Evolutionary conservation across 768 basidiomycete species (phyloP).

Genomic region (Tulasnella sp.): DNA sequence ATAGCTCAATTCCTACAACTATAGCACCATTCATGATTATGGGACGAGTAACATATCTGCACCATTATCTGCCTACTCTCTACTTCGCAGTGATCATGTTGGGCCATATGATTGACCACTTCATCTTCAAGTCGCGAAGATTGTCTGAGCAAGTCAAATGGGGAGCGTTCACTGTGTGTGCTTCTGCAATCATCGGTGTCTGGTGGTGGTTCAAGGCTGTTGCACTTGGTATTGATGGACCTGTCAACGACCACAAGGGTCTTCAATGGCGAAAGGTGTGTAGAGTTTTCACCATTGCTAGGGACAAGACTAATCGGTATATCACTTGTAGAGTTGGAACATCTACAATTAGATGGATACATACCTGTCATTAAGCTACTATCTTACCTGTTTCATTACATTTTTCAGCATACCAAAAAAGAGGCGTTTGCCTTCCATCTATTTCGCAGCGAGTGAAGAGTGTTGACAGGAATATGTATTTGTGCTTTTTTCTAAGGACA

Average conservation of each 20-base stretch:
- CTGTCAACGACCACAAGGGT: constrained; percentile 66
- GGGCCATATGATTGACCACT: constrained; percentile 83
- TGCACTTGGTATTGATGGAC: constrained; percentile 86
- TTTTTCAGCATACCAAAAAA: no score
- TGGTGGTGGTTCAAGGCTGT: constrained; percentile 95
- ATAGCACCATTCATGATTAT: constrained; percentile 93
- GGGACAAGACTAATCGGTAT: not conserved
- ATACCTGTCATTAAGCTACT: no score
- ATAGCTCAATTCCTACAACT: not conserved
- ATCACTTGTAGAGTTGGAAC: constrained; percentile 21
- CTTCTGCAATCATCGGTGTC: constrained; percentile 46
- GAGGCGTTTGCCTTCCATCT: no score
- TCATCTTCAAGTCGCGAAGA: constrained; percentile 67
- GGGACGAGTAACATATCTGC: constrained; percentile 92
- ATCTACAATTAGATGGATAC: no score
- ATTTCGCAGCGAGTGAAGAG: no score
- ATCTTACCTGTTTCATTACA: no score
- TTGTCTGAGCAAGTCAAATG: constrained; percentile 51
- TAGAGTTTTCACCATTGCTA: constrained; percentile 6
- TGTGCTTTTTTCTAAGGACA: no score
- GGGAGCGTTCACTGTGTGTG: constrained; percentile 54
- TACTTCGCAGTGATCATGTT: constrained; percentile 92
- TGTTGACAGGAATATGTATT: no score
- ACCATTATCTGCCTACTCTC: constrained; percentile 94
- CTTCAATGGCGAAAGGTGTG: constrained; percentile 59